These are phyloP conservation scores for Yarrowia sp. DNA, from an alignment of 805 yeast species.

Conservation along the genomic window DNA sequence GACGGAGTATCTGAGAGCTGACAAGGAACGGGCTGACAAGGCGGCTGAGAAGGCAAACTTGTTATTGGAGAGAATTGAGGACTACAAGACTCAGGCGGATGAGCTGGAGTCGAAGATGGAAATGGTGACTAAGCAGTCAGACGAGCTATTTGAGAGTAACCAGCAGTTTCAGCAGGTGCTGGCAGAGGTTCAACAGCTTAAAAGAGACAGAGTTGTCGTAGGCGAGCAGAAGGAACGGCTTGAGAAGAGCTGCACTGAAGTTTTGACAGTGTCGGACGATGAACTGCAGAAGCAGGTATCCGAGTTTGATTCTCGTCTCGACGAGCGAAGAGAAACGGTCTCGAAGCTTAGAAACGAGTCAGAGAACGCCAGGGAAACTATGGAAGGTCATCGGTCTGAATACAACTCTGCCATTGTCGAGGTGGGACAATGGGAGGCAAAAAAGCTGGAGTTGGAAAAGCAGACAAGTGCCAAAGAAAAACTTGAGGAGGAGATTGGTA, in stretches of 20 bases:
- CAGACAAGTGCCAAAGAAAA: background rate
- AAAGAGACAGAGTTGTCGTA: constrained; percentile 56
- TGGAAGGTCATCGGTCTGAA: constrained; percentile 47
- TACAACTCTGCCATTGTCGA: constrained; percentile 54
- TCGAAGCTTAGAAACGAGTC: constrained; percentile 45
- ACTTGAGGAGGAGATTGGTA: background rate
- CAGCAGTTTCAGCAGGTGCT: constrained; percentile 81
- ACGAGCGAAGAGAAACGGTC: constrained; percentile 43
- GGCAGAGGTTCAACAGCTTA: constrained; percentile 65
- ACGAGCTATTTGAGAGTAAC: constrained; percentile 71
- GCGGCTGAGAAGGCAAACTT: constrained; percentile 58
- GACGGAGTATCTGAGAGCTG: constrained; percentile 76
- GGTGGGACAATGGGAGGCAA: constrained; percentile 64
- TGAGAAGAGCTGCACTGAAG: constrained; percentile 53
- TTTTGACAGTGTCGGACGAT: constrained; percentile 56
- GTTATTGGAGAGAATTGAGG: constrained; percentile 55
- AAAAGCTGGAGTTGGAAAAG: constrained; percentile 40
- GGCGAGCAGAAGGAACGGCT: constrained; percentile 62
- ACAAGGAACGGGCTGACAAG: constrained; percentile 72
- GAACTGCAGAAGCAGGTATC: constrained; percentile 49
- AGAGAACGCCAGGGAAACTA: constrained; percentile 45
- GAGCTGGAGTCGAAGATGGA: constrained; percentile 59
- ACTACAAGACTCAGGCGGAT: constrained; percentile 58
- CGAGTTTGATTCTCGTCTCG: constrained; percentile 16
- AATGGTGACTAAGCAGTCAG: constrained; percentile 63